Evolutionary conservation across 371 early-diverging fungal genomes (phyloP).

Genomic region (Umbelopsis sp.): DNA sequence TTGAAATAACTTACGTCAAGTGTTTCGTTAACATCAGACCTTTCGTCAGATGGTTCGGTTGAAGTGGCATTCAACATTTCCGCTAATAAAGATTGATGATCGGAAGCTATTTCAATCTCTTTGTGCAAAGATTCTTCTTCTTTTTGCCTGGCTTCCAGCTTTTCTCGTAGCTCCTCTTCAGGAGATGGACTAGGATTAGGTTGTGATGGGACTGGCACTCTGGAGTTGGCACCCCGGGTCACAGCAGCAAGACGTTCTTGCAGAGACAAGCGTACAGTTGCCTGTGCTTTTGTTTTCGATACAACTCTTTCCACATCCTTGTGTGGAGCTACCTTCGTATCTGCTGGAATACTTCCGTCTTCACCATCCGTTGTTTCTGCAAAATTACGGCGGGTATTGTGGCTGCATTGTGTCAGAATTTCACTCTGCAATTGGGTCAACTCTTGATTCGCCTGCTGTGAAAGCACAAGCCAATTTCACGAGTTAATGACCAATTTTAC

Average conservation of each 20-base stretch:
- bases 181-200: slow-evolving; percentile 8
- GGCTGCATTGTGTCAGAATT: slow-evolving; percentile 5
- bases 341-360: background rate
- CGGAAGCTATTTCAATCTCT: slow-evolving; percentile 5
- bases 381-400: slow-evolving; percentile 8
- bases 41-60: slow-evolving; percentile 22
- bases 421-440: slow-evolving; percentile 17
- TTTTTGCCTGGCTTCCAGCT: background rate
- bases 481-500: background rate
- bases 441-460: slow-evolving; percentile 12
- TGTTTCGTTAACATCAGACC: slow-evolving; percentile 23
- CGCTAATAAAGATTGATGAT: slow-evolving; percentile 22
- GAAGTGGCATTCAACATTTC: slow-evolving; percentile 25
- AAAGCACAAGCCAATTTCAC: background rate
- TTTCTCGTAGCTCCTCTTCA: slow-evolving; percentile 23
- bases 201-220: slow-evolving; percentile 16
- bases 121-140: slow-evolving; percentile 6
- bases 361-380: background rate
- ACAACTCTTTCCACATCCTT: background rate
- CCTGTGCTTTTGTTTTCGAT: slow-evolving; percentile 39
- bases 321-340: background rate
- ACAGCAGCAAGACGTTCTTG: slow-evolving; percentile 50
- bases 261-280: slow-evolving; percentile 43
- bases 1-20: slow-evolving; percentile 26
- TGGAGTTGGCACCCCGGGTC: slow-evolving; percentile 27